Base-by-base conservation (phyloP, 768 basidiomycete genomes). In the Auriscalpium microsporum region DNA sequence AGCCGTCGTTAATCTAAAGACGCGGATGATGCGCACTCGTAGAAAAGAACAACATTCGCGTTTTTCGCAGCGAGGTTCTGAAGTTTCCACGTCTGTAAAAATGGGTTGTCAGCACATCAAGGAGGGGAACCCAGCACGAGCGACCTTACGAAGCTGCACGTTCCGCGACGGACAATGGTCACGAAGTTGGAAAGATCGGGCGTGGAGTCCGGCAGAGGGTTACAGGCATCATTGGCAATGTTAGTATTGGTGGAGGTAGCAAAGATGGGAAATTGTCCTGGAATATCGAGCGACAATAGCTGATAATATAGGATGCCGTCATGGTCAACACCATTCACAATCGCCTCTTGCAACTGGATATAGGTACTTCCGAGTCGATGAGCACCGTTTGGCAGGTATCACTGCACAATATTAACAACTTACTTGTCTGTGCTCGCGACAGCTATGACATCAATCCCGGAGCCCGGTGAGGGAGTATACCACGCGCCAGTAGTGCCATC, bases 231-330 rank as follows among this genome's bases (percentile, higher is more conserved):
- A 61, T 80, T 73, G 1, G 67, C 67, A 33, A 79, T 69, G 5
- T 76, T 76, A 2, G 77, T 75, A 59, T 82, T 73, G 14, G 72
- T 79, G 10, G 81, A 82, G 8, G 78, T 78, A n/a, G 80, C 81
- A 55, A 76, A 86, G 52, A 85, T 75, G 0, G 81, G 75, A 3
- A 79, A 68, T 13, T 75, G 68, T 1, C 73, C 77, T 1, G 67
- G 70, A 36, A 80, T 65, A 0, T 73, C 65, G 50, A 84, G 67
- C 13, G 82, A 78, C 57, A 74, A 67, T n/a, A 73, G 72, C 34
- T 71, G 63, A 67, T 77, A 82, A 66, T 87, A 86, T 9, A 76
- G 68, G 65, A 83, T 76, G 5, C 78, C 75, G 40, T 67, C 69
- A 57, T 81, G 75, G 1, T 65, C 54, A 45, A 76, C 76, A 7